phyloP scores from a whole-genome alignment of 2,329 filamentous ascomycete species.

The Arthroderma sp. region DNA sequence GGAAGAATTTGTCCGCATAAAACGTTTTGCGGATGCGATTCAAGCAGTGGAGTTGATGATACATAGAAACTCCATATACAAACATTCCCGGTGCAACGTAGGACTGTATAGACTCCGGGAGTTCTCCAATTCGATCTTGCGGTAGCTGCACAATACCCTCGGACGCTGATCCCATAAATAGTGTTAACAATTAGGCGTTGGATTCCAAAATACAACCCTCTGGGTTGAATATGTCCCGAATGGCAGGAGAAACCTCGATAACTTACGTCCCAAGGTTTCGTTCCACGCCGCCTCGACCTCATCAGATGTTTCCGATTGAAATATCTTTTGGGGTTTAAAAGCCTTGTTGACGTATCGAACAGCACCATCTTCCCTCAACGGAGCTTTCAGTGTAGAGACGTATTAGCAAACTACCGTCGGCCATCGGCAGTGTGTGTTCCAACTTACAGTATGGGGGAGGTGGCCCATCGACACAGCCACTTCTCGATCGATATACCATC shows the following conservation, averaged over 20 bases:
- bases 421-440: neutral
- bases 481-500: neutral
- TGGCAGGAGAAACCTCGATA: no score
- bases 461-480: neutral
- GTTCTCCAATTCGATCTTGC: conserved; percentile 1
- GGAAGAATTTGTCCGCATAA: conserved; percentile 9
- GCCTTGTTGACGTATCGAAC: conserved; percentile 8
- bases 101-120: conserved; percentile 4
- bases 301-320: conserved; percentile 7
- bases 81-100: conserved; percentile 4
- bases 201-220: neutral
- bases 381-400: conserved; percentile 1
- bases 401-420: neutral
- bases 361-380: conserved; percentile 6
- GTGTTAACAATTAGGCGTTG: no score
- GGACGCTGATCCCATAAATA: neutral
- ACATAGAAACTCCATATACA: conserved; percentile 9
- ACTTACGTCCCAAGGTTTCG: conserved; percentile 5
- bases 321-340: conserved; percentile 6
- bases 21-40: conserved; percentile 10
- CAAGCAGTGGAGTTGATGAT: conserved; percentile 10
- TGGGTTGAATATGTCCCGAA: neutral
- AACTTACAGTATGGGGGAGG: conserved; percentile 4
- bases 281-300: conserved; percentile 9
- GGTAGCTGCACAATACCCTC: conserved; percentile 7